Base-by-base conservation (phyloP, 148 eudicot genomes). In the Cornus florida region DNA sequence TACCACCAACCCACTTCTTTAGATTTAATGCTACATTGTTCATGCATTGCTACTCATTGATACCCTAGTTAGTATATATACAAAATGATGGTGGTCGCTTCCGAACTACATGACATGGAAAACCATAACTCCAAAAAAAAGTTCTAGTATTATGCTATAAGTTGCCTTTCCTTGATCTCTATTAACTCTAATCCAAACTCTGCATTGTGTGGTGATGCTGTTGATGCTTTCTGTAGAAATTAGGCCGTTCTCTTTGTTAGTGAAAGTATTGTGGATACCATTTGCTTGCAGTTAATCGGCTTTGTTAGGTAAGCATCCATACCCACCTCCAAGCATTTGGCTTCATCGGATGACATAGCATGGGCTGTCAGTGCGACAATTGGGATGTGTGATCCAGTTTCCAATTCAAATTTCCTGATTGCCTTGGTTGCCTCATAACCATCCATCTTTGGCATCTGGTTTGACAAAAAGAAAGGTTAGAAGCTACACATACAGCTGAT, bases 401-500 rank as follows among this genome's bases (percentile, higher is more conserved):
- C 92, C 28, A 62, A 3, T 79, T 95, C 99, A 13, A 78, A 76
- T 86, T 84, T 89, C 75, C 98, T 79, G 1, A 96, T 96, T 68
- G 86, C 98, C 80, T 90, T 93, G n/a, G 99, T 96, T 59, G 99
- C 98, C 84, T 96, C 98, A 76, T 96, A 96, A 3, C 99, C 99
- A 80, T 96, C 99, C 99, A 96, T 96, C 87, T 91, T 91, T 22
- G 99, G 99, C 99, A 96, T 96, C 99, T 96, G 91, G n/a, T 81
- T 67, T 53, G 24, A 39, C 76, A 72, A 0, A 72, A 33, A 67
- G 28, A 68, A 67, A 56, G 28, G 35, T 43, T 22, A 79, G 14
- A 41, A 22, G 33, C 32, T 11, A 3, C 17, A 41, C 10, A 23
- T 41, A 68, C 41, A 23, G 69, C 53, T 46, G 56, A 77, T 9